A percentile compares a stretch with the other conserved stretches of the same genome.
Evolutionary conservation across 192 early-diverging fungal species (phyloP).

Genomic region (Coemansia sp.): DNA sequence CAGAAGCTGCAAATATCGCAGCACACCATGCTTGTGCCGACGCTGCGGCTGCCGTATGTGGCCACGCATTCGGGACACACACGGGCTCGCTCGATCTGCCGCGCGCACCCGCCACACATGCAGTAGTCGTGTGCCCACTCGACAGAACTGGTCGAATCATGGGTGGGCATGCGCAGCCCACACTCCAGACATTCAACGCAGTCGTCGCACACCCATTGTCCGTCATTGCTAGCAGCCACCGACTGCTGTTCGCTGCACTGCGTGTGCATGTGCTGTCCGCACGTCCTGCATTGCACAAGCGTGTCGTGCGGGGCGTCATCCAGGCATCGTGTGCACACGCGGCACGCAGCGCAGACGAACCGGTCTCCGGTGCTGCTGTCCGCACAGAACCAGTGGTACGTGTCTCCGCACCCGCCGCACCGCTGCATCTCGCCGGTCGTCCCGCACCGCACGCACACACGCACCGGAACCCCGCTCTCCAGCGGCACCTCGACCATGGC

Average conservation of each 20-base stretch:
- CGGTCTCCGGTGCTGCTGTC: not conserved
- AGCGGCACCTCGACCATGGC: not conserved
- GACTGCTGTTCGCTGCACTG: constrained; percentile 24
- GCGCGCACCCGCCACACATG: constrained; percentile 57
- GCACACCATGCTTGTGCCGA: constrained; percentile 62
- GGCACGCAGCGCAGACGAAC: constrained; percentile 40
- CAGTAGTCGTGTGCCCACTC: constrained; percentile 55
- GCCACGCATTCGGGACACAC: constrained; percentile 60
- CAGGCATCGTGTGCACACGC: constrained; percentile 36
- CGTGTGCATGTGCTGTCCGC: constrained; percentile 17
- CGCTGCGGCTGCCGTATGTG: constrained; percentile 52
- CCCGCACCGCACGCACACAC: constrained; percentile 33
- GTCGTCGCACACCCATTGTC: constrained; percentile 42
- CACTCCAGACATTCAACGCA: constrained; percentile 49
- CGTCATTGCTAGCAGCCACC: constrained; percentile 20
- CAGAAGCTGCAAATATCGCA: constrained; percentile 62
- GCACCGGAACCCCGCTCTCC: not conserved
- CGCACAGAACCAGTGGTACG: constrained; percentile 53
- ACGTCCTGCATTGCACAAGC: constrained; percentile 25
- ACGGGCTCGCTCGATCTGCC: constrained; percentile 52
- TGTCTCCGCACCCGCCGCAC: constrained; percentile 56
- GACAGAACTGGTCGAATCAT: not conserved
- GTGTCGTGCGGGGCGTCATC: not conserved
- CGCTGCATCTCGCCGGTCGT: constrained; percentile 21
- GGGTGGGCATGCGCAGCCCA: constrained; percentile 22